These are phyloP conservation scores for Clavariopsis aquatica DNA, from an alignment of 495 filamentous ascomycete genomes.

Conservation along the genomic window DNA sequence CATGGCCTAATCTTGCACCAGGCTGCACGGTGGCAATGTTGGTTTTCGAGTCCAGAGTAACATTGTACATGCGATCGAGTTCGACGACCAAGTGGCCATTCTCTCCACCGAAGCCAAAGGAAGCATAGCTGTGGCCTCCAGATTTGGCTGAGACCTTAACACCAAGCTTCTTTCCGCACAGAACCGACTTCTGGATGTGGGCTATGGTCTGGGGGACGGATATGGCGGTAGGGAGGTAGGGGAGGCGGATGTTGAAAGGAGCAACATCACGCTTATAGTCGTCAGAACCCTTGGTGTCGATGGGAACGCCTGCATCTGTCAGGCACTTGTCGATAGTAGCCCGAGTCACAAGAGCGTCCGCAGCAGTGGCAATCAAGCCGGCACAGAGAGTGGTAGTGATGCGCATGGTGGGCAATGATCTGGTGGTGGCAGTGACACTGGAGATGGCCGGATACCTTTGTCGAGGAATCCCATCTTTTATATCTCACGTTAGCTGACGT, in stretches of 20 bases:
- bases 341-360: slow-evolving; percentile 15
- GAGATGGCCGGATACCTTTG: background rate
- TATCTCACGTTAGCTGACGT: background rate
- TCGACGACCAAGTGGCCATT: slow-evolving; percentile 62
- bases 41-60: slow-evolving; percentile 55
- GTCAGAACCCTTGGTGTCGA: slow-evolving; percentile 7
- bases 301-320: slow-evolving; percentile 5
- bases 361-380: slow-evolving; percentile 5
- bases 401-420: slow-evolving; percentile 5
- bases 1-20: slow-evolving; percentile 61
- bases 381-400: slow-evolving; percentile 3
- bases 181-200: slow-evolving; percentile 60
- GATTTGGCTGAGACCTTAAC: slow-evolving; percentile 68
- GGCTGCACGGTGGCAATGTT: slow-evolving; percentile 64
- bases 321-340: slow-evolving; percentile 23
- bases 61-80: slow-evolving; percentile 51
- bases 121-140: slow-evolving; percentile 73
- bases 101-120: slow-evolving; percentile 53
- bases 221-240: slow-evolving; percentile 61
- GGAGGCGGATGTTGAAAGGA: slow-evolving; percentile 65
- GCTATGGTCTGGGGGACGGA: slow-evolving; percentile 59
- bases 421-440: background rate
- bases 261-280: slow-evolving; percentile 23
- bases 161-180: slow-evolving; percentile 55
- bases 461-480: background rate